A percentile compares a stretch with the other conserved stretches of the same genome.
phyloP scores from a whole-genome alignment of 2,329 filamentous ascomycete genomes.

The Pseudonectria buxi region DNA sequence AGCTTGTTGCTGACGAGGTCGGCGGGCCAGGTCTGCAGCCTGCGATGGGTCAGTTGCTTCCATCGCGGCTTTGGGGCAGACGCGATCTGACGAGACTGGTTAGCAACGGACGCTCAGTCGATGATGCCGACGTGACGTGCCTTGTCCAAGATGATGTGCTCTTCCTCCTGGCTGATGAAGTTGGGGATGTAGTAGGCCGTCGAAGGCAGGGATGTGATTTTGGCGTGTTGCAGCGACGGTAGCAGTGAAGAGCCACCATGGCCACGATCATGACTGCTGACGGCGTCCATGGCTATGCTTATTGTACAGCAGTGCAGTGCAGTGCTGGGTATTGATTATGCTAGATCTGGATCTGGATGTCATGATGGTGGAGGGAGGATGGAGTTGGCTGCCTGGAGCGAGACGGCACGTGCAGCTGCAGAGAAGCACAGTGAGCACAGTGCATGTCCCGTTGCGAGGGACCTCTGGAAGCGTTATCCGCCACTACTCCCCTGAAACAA shows the following conservation, averaged over 20 bases:
- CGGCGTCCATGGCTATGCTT: slow-evolving; percentile 13
- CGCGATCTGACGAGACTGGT: slow-evolving; percentile 37
- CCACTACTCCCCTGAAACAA: too few relatives aligned
- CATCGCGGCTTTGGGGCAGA: slow-evolving; percentile 69
- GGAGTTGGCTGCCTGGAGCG: too few relatives aligned
- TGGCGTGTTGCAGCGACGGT: slow-evolving; percentile 41
- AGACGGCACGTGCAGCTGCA: too few relatives aligned
- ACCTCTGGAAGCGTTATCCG: too few relatives aligned
- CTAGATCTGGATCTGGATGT: too few relatives aligned
- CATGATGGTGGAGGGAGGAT: too few relatives aligned
- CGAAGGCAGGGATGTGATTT: slow-evolving; percentile 50
- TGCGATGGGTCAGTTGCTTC: slow-evolving; percentile 81
- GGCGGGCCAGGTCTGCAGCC: slow-evolving; percentile 86
- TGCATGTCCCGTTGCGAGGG: too few relatives aligned
- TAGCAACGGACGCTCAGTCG: slow-evolving; percentile 6
- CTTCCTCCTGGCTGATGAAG: slow-evolving; percentile 74
- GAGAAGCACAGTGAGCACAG: too few relatives aligned
- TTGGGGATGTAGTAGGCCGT: slow-evolving; percentile 78
- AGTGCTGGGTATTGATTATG: too few relatives aligned
- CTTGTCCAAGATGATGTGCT: slow-evolving; percentile 63
- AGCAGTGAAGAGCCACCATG: slow-evolving; percentile 31
- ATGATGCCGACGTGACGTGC: slow-evolving; percentile 35
- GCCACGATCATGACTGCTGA: slow-evolving; percentile 3
- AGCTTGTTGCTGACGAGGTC: slow-evolving; percentile 73
- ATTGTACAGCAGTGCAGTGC: too few relatives aligned